Percentiles rank a stretch among this genome's conserved stretches.
Conservation (phyloP, 2,329 filamentous ascomycete species). For the Aspergillus terreus region DNA sequence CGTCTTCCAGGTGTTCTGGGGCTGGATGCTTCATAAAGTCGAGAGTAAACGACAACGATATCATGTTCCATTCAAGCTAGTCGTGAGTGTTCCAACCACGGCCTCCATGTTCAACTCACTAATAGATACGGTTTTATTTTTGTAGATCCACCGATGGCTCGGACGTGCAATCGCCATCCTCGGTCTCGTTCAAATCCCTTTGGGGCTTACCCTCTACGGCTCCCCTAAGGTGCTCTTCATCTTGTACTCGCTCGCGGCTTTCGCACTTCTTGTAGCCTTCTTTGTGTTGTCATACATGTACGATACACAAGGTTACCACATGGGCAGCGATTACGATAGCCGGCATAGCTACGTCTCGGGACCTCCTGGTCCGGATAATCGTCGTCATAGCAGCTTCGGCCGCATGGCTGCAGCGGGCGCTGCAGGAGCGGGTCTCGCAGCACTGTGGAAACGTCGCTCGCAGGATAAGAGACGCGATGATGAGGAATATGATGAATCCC, state of each 20-base stretch:
- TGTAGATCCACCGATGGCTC: conserved; percentile 81
- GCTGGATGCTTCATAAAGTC: conserved; percentile 53
- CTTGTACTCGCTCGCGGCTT: conserved; percentile 75
- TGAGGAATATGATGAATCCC: conserved; percentile 41
- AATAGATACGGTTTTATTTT: conserved; percentile 45
- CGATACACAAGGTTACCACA: conserved; percentile 47
- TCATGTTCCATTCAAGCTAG: conserved; percentile 56
- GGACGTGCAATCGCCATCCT: conserved; percentile 75
- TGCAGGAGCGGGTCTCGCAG: conserved; percentile 56
- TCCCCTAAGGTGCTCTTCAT: conserved; percentile 83
- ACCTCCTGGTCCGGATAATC: conserved; percentile 42
- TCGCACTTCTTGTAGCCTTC: conserved; percentile 68
- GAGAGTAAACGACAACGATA: conserved; percentile 51
- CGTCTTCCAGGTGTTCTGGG: conserved; percentile 56
- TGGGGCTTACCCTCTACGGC: conserved; percentile 88
- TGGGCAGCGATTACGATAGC: conserved; percentile 53
- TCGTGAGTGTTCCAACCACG: conserved; percentile 41
- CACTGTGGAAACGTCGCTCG: conserved; percentile 42
- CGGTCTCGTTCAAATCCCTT: conserved; percentile 79
- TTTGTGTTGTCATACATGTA: conserved; percentile 75
- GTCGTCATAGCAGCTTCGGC: conserved; percentile 42
- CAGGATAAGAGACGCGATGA: conserved; percentile 43
- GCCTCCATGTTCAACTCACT: background rate
- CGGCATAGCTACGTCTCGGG: conserved; percentile 55
- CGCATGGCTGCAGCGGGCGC: conserved; percentile 53